Evolutionary conservation across 2,329 filamentous ascomycete genomes (phyloP).

Genomic region (Alternaria incomplexa): DNA sequence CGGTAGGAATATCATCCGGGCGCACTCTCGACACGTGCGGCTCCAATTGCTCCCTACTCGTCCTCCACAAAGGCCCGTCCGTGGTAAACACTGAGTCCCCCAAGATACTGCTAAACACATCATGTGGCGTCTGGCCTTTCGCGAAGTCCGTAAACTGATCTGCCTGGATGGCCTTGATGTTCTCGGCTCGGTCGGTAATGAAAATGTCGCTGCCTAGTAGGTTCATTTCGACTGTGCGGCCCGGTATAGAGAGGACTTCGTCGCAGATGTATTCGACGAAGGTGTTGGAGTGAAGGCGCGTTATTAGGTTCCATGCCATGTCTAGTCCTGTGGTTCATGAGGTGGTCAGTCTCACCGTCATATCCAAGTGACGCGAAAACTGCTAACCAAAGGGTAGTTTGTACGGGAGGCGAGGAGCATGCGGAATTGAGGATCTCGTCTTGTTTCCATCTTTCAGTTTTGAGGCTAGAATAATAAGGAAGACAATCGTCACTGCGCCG

Average conservation of each 20-base stretch:
- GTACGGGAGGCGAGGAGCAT: constrained; percentile 6
- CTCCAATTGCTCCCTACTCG: constrained; percentile 5
- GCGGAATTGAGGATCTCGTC: background rate
- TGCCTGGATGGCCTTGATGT: constrained; percentile 14
- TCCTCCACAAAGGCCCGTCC: constrained; percentile 9
- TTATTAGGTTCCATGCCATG: constrained; percentile 11
- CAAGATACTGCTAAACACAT: constrained; percentile 12
- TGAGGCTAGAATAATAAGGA: background rate
- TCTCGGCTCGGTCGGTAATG: constrained; percentile 12
- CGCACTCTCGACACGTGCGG: constrained; percentile 8
- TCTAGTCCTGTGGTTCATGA: constrained; percentile 1
- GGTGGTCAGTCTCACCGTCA: background rate
- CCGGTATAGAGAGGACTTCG: constrained; percentile 4
- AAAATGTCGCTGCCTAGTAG: constrained; percentile 8
- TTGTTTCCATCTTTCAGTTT: background rate
- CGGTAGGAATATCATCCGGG: constrained; percentile 2
- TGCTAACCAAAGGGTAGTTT: constrained; percentile 3
- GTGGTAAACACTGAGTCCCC: constrained; percentile 10
- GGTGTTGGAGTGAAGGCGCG: constrained; percentile 4
- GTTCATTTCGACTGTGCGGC: constrained; percentile 12
- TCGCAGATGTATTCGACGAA: constrained; percentile 12
- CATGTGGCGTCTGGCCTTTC: constrained; percentile 8
- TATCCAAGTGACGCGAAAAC: background rate
- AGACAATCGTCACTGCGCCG: background rate
- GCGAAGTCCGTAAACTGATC: constrained; percentile 9